These are phyloP conservation scores for Cynara cardunculus DNA, from an alignment of 129 eudicot species.

Conservation along the genomic window DNA sequence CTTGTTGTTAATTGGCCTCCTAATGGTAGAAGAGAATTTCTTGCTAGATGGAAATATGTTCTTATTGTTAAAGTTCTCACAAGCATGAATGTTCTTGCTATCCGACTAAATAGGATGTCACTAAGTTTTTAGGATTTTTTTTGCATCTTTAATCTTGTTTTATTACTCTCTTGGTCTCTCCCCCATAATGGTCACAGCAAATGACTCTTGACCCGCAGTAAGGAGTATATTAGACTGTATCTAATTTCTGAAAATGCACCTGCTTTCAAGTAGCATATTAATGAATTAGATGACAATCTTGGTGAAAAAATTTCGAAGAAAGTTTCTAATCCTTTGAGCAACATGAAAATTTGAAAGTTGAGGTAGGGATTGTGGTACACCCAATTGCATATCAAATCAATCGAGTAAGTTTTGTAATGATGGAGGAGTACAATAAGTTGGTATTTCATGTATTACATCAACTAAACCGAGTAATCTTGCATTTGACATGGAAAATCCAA, in stretches of 20 bases:
- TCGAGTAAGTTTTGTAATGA: not conserved
- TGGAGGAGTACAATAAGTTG: not conserved
- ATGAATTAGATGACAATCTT: not conserved
- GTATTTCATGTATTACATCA: not conserved
- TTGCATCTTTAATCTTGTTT: not conserved
- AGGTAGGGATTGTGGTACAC: not conserved
- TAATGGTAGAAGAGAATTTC: not conserved
- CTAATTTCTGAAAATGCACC: too few relatives aligned
- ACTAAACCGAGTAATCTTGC: not conserved
- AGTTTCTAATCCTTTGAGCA: not conserved
- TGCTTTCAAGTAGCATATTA: not conserved
- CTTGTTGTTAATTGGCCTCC: not conserved
- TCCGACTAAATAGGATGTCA: not conserved
- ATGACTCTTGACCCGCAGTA: not conserved
- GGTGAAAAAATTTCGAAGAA: not conserved
- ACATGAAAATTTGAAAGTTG: not conserved
- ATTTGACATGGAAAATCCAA: not conserved
- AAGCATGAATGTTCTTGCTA: conserved; percentile 4
- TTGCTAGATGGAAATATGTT: conserved; percentile 9
- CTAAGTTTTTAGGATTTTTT: not conserved
- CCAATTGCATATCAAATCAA: conserved; percentile 2
- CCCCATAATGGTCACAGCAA: not conserved
- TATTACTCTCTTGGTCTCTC: not conserved
- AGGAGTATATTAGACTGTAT: not conserved
- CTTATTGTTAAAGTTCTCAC: not conserved